Percentiles rank a stretch among this genome's conserved stretches.
phyloP scores from a whole-genome alignment of 176 grass and related monocot species.

The Zea luxurians region DNA sequence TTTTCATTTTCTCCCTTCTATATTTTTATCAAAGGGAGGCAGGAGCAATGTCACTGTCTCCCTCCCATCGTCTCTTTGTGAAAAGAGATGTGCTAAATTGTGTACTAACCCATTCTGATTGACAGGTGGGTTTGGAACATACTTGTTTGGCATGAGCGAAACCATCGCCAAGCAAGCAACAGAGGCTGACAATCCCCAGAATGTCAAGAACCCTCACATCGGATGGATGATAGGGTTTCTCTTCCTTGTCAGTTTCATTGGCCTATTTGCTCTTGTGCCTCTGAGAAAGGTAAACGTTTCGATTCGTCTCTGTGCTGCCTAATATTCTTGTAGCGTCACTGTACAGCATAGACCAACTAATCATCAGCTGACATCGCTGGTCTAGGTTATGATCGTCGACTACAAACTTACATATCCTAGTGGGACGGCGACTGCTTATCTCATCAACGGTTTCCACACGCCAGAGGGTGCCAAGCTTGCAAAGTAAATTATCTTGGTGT shows the following conservation, averaged over 20 bases:
- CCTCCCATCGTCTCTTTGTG: background rate
- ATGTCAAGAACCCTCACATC: slow-evolving; percentile 60
- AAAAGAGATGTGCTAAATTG: background rate
- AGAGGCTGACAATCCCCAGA: slow-evolving; percentile 49
- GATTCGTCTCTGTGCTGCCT: background rate
- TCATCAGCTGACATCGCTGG: background rate
- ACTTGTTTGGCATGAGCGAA: slow-evolving; percentile 71
- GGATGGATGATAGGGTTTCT: slow-evolving; percentile 80
- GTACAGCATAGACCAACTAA: slow-evolving; percentile 9
- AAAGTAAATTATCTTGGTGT: slow-evolving; percentile 43
- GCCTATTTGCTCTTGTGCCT: slow-evolving; percentile 73
- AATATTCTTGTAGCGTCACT: background rate
- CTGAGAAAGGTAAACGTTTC: slow-evolving; percentile 60
- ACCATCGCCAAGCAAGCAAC: slow-evolving; percentile 51
- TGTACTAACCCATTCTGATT: slow-evolving; percentile 32
- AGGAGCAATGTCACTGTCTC: background rate
- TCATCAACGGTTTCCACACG: slow-evolving; percentile 70
- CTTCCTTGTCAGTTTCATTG: slow-evolving; percentile 65
- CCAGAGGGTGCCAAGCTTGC: slow-evolving; percentile 64
- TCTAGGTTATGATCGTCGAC: slow-evolving; percentile 82
- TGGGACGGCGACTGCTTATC: slow-evolving; percentile 59
- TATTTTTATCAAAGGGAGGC: background rate
- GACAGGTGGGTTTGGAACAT: slow-evolving; percentile 68
- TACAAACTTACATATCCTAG: slow-evolving; percentile 72
- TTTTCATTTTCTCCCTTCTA: background rate